Conservation (phyloP, 345 rosid species). For the Arabidopsis arenosa region DNA sequence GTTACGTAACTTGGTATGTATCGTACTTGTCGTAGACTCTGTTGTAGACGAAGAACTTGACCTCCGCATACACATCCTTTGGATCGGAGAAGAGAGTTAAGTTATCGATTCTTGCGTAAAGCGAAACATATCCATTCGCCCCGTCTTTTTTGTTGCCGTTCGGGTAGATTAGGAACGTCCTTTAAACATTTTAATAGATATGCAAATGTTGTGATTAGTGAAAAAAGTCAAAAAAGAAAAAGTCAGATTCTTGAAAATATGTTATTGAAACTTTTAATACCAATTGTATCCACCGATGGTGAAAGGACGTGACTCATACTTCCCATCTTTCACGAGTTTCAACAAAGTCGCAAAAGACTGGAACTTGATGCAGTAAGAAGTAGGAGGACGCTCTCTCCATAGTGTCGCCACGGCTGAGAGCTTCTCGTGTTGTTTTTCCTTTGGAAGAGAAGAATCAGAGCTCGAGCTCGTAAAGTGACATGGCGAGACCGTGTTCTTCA, state of each 20-base stretch:
- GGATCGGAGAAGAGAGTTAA: not conserved
- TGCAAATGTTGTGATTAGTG: too few species aligned
- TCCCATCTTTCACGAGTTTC: not conserved
- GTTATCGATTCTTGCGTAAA: slow-evolving; percentile 10
- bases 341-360: slow-evolving; percentile 11
- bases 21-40: not conserved
- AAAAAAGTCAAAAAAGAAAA: too few species aligned
- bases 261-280: not conserved
- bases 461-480: not conserved
- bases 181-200: too few species aligned
- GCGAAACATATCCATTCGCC: not conserved
- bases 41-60: slow-evolving; percentile 14
- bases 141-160: not conserved
- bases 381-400: slow-evolving; percentile 23
- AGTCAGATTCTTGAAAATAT: too few species aligned
- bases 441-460: not conserved
- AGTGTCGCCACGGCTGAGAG: not conserved
- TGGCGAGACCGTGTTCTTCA: not conserved
- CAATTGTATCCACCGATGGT: slow-evolving; percentile 22
- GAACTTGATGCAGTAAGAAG: slow-evolving; percentile 23
- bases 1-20: not conserved
- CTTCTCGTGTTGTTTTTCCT: slow-evolving; percentile 6
- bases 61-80: slow-evolving; percentile 18
- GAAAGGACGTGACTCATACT: slow-evolving; percentile 26
- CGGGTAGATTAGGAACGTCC: not conserved